Evolutionary conservation across 2,329 filamentous ascomycete genomes (phyloP), one percentile per base, ranked within the genome.

Genomic region (Trichocomaceae sp.): DNA sequence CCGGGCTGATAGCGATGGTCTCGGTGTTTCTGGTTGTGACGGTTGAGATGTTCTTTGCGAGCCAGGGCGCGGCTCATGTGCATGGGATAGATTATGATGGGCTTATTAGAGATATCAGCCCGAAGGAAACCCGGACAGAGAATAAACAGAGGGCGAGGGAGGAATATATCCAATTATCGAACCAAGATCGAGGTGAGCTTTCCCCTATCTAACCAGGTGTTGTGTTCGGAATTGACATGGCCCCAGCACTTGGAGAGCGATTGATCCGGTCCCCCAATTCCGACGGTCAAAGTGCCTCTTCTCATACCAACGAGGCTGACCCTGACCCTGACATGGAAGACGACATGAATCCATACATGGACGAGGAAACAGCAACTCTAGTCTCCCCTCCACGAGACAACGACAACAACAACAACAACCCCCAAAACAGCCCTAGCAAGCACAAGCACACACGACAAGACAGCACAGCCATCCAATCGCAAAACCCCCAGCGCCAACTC

Each of bases 1-100:
- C 89, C 0, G 90, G 90, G 2, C 78, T 93, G 47, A 82, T 95
- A 47, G 87, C 88, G 54, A 92, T 95, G 87, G 71, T 84, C 9
- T 84, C 87, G 10, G 87, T 89, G n/a, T 78, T 95, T 57, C 75
- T 87, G 3, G 90, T 96, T 2, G 88, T 95, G 6, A 82, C 83
- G 2, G 80, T 96, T 51, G 92, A 97, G 70, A 95, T 93, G 74
- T 90, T 90, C 68, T 85, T 97, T 62, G 90, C 90, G 0, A 87
- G 85, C 52, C 79, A 80, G 65, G 83, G 83, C 5, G 82, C 81
- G 8, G 76, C 76, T 15, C 82, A 85, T 65, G 75, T 78, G 47
- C 82, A 85, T 64, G 71, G 74, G 12, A 75, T 69, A 31, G 79
- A 79, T 57, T 81, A 79, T 58, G 77, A 80, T 58, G 72, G 72